Evolutionary conservation across 257 asterid genomes (phyloP).

Genomic region (Craterostigma plantagineum): DNA sequence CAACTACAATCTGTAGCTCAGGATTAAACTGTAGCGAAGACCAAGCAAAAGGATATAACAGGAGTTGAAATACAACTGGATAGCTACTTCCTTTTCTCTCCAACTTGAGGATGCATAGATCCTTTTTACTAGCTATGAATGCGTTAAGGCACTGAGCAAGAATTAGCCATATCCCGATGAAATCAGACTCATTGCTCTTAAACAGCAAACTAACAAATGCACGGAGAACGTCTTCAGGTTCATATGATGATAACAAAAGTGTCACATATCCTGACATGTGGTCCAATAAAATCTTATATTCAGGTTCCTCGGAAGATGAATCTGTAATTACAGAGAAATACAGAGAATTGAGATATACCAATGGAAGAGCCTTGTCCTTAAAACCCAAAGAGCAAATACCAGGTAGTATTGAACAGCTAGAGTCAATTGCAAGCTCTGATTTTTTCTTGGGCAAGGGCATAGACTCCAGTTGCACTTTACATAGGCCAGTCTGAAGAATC

Average conservation of each 20-base stretch:
- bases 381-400: slow-evolving; percentile 19
- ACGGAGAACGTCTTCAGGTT: slow-evolving; percentile 31
- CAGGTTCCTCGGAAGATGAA: slow-evolving; percentile 15
- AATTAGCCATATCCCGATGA: slow-evolving; percentile 39
- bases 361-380: slow-evolving; percentile 36
- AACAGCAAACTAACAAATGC: slow-evolving; percentile 29
- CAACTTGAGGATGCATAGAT: slow-evolving; percentile 15
- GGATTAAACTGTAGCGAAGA: slow-evolving; percentile 15
- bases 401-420: slow-evolving; percentile 12
- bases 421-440: slow-evolving; percentile 16
- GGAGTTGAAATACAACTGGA: slow-evolving; percentile 26
- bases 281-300: slow-evolving; percentile 17
- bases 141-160: slow-evolving; percentile 33
- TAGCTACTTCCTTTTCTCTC: slow-evolving; percentile 17
- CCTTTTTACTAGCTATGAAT: slow-evolving; percentile 15
- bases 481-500: slow-evolving; percentile 49
- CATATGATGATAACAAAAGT: slow-evolving; percentile 24
- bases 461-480: slow-evolving; percentile 32
- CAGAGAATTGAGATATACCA: slow-evolving; percentile 27
- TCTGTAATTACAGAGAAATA: slow-evolving; percentile 31
- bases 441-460: slow-evolving; percentile 16
- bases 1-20: slow-evolving; percentile 21
- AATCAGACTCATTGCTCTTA: slow-evolving; percentile 11
- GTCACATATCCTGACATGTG: slow-evolving; percentile 24
- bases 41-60: slow-evolving; percentile 45